phyloP scores from a whole-genome alignment of 768 basidiomycete species.

The Serendipita vermifera region DNA sequence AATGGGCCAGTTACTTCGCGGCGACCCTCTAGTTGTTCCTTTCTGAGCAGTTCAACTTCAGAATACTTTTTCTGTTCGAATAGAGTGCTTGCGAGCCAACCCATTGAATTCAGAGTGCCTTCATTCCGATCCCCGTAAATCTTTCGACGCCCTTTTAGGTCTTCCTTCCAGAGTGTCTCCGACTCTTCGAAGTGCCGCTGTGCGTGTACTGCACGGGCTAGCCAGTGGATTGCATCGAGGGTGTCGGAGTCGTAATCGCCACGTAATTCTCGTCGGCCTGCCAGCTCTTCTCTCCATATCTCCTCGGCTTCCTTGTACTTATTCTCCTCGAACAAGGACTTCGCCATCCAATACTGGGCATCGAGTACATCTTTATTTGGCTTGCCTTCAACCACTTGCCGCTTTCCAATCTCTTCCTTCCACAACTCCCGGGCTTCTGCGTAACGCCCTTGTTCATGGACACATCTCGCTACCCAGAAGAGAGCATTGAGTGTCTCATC shows the following conservation, averaged over 20 bases:
- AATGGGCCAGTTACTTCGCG: no score
- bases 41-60: no score
- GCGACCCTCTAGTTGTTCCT: no score
- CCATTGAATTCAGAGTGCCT: no score
- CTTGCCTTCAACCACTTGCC: not conserved
- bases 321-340: not conserved
- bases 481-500: constrained; percentile 9
- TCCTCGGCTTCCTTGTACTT: not conserved
- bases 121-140: no score
- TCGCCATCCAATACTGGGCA: not conserved
- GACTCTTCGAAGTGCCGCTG: not conserved
- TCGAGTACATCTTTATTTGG: not conserved
- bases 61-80: no score
- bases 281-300: not conserved
- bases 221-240: not conserved
- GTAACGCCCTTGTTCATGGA: not conserved
- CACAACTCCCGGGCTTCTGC: not conserved
- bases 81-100: no score
- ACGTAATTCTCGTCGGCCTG: not conserved
- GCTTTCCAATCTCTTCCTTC: not conserved
- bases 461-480: not conserved
- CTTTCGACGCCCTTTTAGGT: no score
- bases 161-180: not conserved
- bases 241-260: not conserved
- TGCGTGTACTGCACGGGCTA: not conserved